Evolutionary conservation across 2,329 filamentous ascomycete genomes (phyloP), one percentile per base, ranked within the genome.

Genomic region (Microdochium bolleyi): DNA sequence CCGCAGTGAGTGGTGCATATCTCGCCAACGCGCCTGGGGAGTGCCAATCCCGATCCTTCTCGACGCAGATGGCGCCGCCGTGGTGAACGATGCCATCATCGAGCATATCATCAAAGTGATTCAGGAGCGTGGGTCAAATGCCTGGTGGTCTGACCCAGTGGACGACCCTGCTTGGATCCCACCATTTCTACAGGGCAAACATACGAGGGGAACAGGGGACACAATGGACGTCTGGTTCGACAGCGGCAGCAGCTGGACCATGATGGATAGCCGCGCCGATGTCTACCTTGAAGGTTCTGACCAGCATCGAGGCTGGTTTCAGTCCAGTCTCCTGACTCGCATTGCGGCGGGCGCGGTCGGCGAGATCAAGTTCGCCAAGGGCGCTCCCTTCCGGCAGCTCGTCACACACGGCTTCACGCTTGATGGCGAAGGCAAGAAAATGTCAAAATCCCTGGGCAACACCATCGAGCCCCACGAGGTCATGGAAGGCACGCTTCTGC

Each of bases 141-240:
- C 91, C 1, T 99, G 94, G 94, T 99, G 94, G 84, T 89, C 88
- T 0, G 92, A 97, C 65, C 74, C 80, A 14, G 73, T 78, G 1
- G 80, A 92, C 56, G 91, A 97, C 51, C 72, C 78, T 24, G 82
- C 80, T 1, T 99, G 92, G 92, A 76, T 95, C 30, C 83, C 85
- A 2, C 69, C 80, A 5, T 78, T 80, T 10, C 73, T 96, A 1
- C 71, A 72, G 30, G 72, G 76, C 14, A 74, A 75, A 9, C 64
- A 72, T 4, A 94, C 87, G 64, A 75, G 80, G 49, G 86, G 94
- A 56, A 92, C 92, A 14, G 88, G 77, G 46, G 94, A 99, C 63
- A 99, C 94, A 0, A 99, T 99, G 94, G 94, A 99, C 67, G 94
- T 99, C 10, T 99, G 94, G 94, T 99, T 99, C 61, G 94, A 99